These are phyloP conservation scores for Trichomonascaceae sp. DNA, from an alignment of 1,139 yeast species.

Conservation along the genomic window DNA sequence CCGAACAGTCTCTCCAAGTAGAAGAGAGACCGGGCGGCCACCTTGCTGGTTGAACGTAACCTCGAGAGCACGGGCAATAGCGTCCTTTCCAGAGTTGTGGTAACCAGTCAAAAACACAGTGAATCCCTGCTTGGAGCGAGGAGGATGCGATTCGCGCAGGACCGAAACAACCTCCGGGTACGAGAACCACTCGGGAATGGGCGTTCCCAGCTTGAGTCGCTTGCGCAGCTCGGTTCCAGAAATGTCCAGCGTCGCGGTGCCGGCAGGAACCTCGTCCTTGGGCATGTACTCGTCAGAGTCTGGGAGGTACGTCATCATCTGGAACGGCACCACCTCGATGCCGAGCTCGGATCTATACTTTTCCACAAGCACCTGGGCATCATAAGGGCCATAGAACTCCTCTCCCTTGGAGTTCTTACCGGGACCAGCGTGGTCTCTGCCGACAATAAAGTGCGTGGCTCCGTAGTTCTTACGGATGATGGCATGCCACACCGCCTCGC, in stretches of 20 bases:
- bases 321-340: constrained; percentile 87
- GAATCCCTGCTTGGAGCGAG: constrained; percentile 81
- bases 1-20: constrained; percentile 40
- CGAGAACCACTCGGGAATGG: constrained; percentile 93
- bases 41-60: constrained; percentile 87
- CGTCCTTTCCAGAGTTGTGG: constrained; percentile 43
- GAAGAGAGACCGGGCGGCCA: constrained; percentile 69
- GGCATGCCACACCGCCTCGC: constrained; percentile 98
- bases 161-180: constrained; percentile 92
- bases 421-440: constrained; percentile 98
- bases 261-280: constrained; percentile 75
- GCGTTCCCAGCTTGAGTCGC: constrained; percentile 72
- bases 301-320: constrained; percentile 93
- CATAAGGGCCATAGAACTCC: constrained; percentile 94
- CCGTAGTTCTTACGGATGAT: constrained; percentile 94
- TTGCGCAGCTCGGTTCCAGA: constrained; percentile 93
- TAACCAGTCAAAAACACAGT: constrained; percentile 50
- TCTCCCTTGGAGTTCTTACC: constrained; percentile 88
- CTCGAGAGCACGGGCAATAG: constrained; percentile 74
- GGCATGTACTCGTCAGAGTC: constrained; percentile 94
- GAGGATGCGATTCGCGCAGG: constrained; percentile 86
- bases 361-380: constrained; percentile 84
- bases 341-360: constrained; percentile 63
- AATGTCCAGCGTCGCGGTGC: constrained; percentile 74
- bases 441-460: constrained; percentile 93